Evolutionary conservation across 495 filamentous ascomycete genomes (phyloP).

Genomic region (Xylaria venustula): DNA sequence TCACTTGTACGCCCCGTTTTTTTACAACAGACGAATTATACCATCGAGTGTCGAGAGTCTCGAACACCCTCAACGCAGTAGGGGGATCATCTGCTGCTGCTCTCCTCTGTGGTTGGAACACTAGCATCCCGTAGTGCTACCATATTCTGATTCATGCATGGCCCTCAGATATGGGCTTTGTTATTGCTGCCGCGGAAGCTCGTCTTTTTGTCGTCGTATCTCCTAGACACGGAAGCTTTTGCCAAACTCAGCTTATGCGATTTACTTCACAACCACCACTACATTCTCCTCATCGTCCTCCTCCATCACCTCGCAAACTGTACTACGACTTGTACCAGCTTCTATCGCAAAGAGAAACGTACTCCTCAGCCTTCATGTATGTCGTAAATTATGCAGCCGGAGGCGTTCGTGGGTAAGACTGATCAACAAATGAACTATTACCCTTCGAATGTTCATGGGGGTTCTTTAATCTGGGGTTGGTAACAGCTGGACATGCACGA

Average conservation of each 20-base stretch:
- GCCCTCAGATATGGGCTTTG: background rate
- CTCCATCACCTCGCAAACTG: background rate
- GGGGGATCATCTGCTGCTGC: conserved; percentile 1
- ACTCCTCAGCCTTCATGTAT: background rate
- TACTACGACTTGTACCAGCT: background rate
- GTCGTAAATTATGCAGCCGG: background rate
- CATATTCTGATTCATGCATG: conserved; percentile 5
- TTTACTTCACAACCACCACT: background rate
- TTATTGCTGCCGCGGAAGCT: background rate
- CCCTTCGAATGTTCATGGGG: background rate
- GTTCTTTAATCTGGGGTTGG: background rate
- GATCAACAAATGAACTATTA: background rate
- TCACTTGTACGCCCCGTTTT: conserved; percentile 36
- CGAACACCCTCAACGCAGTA: background rate
- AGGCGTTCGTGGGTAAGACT: background rate
- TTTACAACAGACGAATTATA: conserved; percentile 25
- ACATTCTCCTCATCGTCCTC: too few species aligned
- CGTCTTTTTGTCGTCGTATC: background rate
- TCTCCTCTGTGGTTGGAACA: conserved; percentile 8
- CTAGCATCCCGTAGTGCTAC: conserved; percentile 6
- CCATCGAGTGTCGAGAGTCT: conserved; percentile 1
- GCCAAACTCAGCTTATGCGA: background rate
- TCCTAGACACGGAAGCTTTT: background rate
- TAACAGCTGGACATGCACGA: background rate
- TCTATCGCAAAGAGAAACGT: background rate